A percentile compares a stretch with the other conserved stretches of the same genome.
Conservation (phyloP, 768 basidiomycete genomes). For the Cystobasidium tubakii region DNA sequence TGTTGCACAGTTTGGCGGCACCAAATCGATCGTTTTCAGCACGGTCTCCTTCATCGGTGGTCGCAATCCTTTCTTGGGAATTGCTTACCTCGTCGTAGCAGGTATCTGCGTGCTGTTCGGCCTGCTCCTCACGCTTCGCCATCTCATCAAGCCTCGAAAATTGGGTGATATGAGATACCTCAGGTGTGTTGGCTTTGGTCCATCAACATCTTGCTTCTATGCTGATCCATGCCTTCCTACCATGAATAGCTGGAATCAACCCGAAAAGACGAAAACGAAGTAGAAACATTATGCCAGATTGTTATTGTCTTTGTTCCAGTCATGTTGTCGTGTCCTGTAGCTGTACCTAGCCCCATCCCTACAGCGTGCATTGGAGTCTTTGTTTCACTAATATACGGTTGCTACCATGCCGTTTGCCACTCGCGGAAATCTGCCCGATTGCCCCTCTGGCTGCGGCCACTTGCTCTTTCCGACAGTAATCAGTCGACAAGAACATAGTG, state of each 20-base stretch:
- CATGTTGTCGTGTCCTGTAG: slow-evolving; percentile 8
- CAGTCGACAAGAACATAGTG: neutral
- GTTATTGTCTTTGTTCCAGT: neutral
- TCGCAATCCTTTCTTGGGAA: slow-evolving; percentile 95
- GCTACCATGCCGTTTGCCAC: neutral
- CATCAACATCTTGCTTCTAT: neutral
- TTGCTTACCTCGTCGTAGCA: slow-evolving; percentile 90
- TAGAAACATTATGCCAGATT: neutral
- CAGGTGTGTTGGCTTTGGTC: slow-evolving; percentile 17
- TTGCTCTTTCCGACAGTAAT: neutral
- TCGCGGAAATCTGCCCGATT: neutral
- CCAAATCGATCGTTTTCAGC: slow-evolving; percentile 92
- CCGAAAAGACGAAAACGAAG: slow-evolving; percentile 30
- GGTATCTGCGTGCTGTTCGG: slow-evolving; percentile 81
- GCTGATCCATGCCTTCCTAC: neutral
- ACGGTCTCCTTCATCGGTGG: slow-evolving; percentile 99
- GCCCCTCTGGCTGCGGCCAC: neutral
- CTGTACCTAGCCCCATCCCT: neutral
- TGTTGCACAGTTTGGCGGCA: slow-evolving; percentile 80
- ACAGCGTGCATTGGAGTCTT: neutral
- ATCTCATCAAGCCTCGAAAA: slow-evolving; percentile 86
- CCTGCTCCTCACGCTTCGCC: slow-evolving; percentile 78
- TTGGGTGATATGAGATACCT: slow-evolving; percentile 45
- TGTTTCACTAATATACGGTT: neutral
- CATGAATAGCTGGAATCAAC: slow-evolving; percentile 33